Conservation (phyloP, 805 yeast genomes). For the Yarrowia deformans region DNA sequence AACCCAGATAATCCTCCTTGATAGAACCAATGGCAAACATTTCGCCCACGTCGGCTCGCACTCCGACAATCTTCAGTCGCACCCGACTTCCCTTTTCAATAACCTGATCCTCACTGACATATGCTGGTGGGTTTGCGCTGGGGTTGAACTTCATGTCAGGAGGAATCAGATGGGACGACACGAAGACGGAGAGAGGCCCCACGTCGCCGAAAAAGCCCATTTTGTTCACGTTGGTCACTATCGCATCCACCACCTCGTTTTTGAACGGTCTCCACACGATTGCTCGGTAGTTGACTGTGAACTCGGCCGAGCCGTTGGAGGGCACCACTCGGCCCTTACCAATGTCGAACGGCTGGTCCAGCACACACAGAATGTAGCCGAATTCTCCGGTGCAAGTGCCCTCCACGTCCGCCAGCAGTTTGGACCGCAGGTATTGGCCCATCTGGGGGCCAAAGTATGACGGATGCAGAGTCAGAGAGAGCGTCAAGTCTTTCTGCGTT, state of each 20-base stretch:
- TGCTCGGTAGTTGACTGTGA: slow-evolving; percentile 94
- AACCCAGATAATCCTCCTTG: slow-evolving; percentile 97
- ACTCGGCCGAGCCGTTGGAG: slow-evolving; percentile 92
- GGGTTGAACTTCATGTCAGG: slow-evolving; percentile 93
- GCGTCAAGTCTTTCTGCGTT: slow-evolving; percentile 76
- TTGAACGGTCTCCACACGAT: slow-evolving; percentile 98
- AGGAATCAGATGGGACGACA: slow-evolving; percentile 93
- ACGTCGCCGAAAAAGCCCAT: slow-evolving; percentile 98
- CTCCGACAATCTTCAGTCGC: slow-evolving; percentile 94
- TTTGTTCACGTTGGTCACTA: slow-evolving; percentile 90
- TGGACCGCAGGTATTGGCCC: slow-evolving; percentile 90
- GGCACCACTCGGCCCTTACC: slow-evolving; percentile 94
- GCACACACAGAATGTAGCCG: slow-evolving; percentile 95
- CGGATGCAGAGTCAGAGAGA: slow-evolving; percentile 93
- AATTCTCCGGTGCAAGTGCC: slow-evolving; percentile 99
- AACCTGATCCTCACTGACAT: slow-evolving; percentile 91
- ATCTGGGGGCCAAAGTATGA: slow-evolving; percentile 97
- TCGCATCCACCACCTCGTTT: slow-evolving; percentile 96
- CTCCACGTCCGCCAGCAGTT: slow-evolving; percentile 92
- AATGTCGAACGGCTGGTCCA: slow-evolving; percentile 93
- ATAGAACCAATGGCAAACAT: slow-evolving; percentile 98
- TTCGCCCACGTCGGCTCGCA: slow-evolving; percentile 95
- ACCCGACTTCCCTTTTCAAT: slow-evolving; percentile 94
- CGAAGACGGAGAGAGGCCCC: slow-evolving; percentile 94
- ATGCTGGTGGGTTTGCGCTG: slow-evolving; percentile 97